Evolutionary conservation across 371 early-diverging fungal genomes (phyloP), one percentile per base, ranked within the genome.

Genomic region (Rhizopus sp.): DNA sequence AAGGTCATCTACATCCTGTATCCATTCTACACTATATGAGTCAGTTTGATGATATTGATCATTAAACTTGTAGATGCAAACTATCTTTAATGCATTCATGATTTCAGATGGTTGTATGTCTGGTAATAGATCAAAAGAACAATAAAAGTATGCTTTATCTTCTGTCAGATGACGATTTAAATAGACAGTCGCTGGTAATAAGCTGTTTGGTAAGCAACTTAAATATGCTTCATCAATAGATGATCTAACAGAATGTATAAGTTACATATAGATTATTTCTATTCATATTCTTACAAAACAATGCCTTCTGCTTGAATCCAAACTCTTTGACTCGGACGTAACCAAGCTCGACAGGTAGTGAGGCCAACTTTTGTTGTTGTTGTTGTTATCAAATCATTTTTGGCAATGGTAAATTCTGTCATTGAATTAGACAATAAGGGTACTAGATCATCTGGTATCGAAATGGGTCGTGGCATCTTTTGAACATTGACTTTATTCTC

Each of bases 91-190:
- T 23, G 9, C 9, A 8, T 15, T 10, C 23, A 45, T 16, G n/a
- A 55, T 33, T 10, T 42, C 34, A 8, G 9, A 9, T 0, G 4
- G 1, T 5, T 3, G 13, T 3, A 56, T 17, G 13, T 56, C 62
- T 23, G 50, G 57, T 15, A 62, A 31, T 34, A 62, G 30, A 34
- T 56, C 56, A 55, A 62, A 62, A 2, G 47, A 49, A 49, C 44
- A 16, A 40, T 34, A 40, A 16, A 56, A n/a, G 40, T 15, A 15
- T 29, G 39, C 7, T 38, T 37, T 16, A 9, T 46, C 7, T 38
- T 13, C 16, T 13, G 7, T n/a, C 15, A 9, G 8, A 34, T 52
- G 9, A 9, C 8, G 33, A 33, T 49, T 56, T 13, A 45, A 51
- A 5, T 13, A 39, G 3, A 49, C 31, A 7, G 42, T 52, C 10